A percentile compares a stretch with the other conserved stretches of the same genome.
phyloP scores from a whole-genome alignment of 2,329 filamentous ascomycete species.

The Sporothrix phasma region DNA sequence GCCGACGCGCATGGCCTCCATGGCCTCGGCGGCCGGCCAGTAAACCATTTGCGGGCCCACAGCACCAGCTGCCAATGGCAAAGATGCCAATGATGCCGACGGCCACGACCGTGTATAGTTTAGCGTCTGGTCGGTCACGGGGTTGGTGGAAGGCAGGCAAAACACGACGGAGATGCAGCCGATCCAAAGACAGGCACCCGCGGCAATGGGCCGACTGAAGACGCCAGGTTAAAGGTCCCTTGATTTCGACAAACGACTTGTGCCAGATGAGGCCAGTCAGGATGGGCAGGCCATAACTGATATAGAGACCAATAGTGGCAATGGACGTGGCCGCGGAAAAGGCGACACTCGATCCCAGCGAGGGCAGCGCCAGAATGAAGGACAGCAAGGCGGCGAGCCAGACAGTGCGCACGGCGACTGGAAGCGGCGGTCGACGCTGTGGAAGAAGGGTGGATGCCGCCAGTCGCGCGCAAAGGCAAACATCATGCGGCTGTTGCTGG shows the following conservation, averaged over 20 bases:
- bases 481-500: constrained; percentile 49
- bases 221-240: constrained; percentile 45
- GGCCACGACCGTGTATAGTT: constrained; percentile 51
- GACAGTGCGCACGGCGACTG: constrained; percentile 40
- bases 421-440: constrained; percentile 41
- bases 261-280: constrained; percentile 44
- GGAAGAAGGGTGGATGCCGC: constrained; percentile 47
- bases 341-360: constrained; percentile 43
- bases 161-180: constrained; percentile 46
- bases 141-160: constrained; percentile 46
- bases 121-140: constrained; percentile 44
- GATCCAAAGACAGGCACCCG: constrained; percentile 42
- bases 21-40: constrained; percentile 42
- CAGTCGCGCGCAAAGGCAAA: constrained; percentile 47
- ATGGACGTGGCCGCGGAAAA: constrained; percentile 50
- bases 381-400: constrained; percentile 45
- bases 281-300: constrained; percentile 49
- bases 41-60: constrained; percentile 46
- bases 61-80: constrained; percentile 37
- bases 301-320: constrained; percentile 48
- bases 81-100: constrained; percentile 46
- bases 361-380: constrained; percentile 46
- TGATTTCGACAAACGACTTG: constrained; percentile 36
- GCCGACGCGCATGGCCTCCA: constrained; percentile 38
- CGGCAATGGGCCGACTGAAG: constrained; percentile 37